Evolutionary conservation across 2,329 filamentous ascomycete species (phyloP).

Genomic region (Elsinoe fawcettii): DNA sequence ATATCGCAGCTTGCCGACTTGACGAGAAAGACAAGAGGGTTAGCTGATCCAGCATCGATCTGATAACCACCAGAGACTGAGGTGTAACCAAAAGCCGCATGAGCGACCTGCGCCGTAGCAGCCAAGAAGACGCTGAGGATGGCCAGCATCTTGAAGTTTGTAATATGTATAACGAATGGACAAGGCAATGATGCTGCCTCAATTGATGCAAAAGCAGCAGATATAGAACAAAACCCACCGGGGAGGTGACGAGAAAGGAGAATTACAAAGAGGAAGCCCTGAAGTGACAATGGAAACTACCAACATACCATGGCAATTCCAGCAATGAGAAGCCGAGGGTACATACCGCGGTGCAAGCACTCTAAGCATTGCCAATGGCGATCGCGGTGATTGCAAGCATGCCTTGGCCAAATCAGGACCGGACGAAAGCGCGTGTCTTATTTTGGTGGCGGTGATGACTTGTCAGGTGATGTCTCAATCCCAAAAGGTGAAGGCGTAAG

Average conservation of each 20-base stretch:
- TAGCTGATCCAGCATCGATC: constrained; percentile 30
- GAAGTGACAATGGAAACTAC: background rate
- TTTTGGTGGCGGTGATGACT: background rate
- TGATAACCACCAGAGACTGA: constrained; percentile 26
- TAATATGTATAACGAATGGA: background rate
- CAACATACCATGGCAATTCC: background rate
- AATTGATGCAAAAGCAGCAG: background rate
- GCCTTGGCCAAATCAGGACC: background rate
- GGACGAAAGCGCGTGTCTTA: background rate
- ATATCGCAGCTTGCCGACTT: constrained; percentile 51
- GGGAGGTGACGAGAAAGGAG: background rate
- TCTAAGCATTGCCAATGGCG: background rate
- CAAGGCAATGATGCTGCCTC: background rate
- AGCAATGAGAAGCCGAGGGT: background rate
- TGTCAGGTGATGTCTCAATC: background rate
- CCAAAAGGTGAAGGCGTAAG: background rate
- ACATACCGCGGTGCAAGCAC: background rate
- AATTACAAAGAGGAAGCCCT: background rate
- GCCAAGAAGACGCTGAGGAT: background rate
- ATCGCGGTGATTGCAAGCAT: background rate
- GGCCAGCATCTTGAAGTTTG: constrained; percentile 1
- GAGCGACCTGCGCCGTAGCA: background rate
- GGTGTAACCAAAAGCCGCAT: constrained; percentile 31
- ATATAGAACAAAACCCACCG: constrained; percentile 1
- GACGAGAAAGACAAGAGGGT: constrained; percentile 30